These are phyloP conservation scores for Rhynchosporium agropyri DNA, from an alignment of 2,329 filamentous ascomycete genomes.

Conservation along the genomic window DNA sequence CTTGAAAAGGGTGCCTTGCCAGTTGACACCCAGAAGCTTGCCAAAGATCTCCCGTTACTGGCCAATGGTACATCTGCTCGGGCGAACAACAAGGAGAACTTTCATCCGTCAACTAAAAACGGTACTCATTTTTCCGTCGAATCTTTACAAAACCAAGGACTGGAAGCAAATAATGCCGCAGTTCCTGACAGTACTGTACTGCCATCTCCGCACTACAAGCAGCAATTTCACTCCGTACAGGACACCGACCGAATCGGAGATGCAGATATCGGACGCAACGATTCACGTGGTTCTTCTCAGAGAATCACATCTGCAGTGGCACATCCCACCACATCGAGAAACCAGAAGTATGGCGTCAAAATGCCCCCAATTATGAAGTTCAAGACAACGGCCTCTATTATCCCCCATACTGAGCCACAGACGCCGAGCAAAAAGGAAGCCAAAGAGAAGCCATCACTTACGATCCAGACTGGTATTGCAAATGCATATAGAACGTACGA, in stretches of 20 bases:
- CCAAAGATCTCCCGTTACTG: not conserved
- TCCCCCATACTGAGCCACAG: not conserved
- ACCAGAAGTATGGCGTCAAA: not conserved
- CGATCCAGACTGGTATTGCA: conserved; percentile 14
- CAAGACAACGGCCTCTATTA: not conserved
- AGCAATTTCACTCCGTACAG: not conserved
- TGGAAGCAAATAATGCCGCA: not conserved
- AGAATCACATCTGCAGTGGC: not conserved
- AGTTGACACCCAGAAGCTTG: not conserved
- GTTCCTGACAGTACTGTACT: not conserved
- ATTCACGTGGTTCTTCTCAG: not conserved
- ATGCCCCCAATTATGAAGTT: conserved; percentile 10
- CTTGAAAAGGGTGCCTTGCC: not conserved
- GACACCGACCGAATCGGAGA: not conserved
- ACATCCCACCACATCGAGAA: not conserved
- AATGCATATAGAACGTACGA: conserved; percentile 18
- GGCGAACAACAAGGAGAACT: conserved; percentile 5
- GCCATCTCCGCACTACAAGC: not conserved
- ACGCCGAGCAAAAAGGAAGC: conserved; percentile 1
- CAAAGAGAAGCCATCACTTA: conserved; percentile 13
- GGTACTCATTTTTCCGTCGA: not conserved
- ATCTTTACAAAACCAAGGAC: not conserved
- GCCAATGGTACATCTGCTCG: not conserved
- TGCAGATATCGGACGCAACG: not conserved
- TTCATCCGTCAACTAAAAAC: not conserved